Evolutionary conservation across 805 yeast species (phyloP).

Genomic region (Ogataea paradorogensis): DNA sequence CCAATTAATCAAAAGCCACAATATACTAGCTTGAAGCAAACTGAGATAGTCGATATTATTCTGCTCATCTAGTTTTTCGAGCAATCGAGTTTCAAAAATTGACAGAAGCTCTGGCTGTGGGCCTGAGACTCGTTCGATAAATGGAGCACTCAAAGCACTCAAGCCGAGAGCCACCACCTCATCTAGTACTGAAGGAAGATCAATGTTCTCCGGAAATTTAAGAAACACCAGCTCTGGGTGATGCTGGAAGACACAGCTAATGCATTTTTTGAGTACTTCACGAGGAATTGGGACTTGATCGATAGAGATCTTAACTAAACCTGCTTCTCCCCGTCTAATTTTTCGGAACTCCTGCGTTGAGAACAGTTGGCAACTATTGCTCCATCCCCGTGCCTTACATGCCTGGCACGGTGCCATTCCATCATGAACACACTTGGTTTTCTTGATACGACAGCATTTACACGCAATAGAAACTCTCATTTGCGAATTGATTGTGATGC

Average conservation of each 20-base stretch:
- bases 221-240: slow-evolving; percentile 18
- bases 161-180: slow-evolving; percentile 14
- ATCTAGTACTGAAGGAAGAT: slow-evolving; percentile 9
- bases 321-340: slow-evolving; percentile 2
- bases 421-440: slow-evolving; percentile 14
- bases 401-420: slow-evolving; percentile 15
- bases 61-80: slow-evolving; percentile 7
- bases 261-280: slow-evolving; percentile 1
- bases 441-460: slow-evolving; percentile 13
- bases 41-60: slow-evolving; percentile 10
- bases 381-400: slow-evolving; percentile 10
- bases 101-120: neutral
- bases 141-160: slow-evolving; percentile 14
- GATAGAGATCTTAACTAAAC: neutral
- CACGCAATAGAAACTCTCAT: slow-evolving; percentile 19
- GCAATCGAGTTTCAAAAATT: slow-evolving; percentile 8
- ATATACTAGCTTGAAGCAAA: slow-evolving; percentile 13
- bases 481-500: neutral
- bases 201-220: slow-evolving; percentile 6
- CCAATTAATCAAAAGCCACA: slow-evolving; percentile 15
- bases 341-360: slow-evolving; percentile 17
- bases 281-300: slow-evolving; percentile 3
- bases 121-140: neutral
- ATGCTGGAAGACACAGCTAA: slow-evolving; percentile 8
- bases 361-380: slow-evolving; percentile 10